phyloP scores from a whole-genome alignment of 768 basidiomycete species.

The Lactarius trivialis region DNA sequence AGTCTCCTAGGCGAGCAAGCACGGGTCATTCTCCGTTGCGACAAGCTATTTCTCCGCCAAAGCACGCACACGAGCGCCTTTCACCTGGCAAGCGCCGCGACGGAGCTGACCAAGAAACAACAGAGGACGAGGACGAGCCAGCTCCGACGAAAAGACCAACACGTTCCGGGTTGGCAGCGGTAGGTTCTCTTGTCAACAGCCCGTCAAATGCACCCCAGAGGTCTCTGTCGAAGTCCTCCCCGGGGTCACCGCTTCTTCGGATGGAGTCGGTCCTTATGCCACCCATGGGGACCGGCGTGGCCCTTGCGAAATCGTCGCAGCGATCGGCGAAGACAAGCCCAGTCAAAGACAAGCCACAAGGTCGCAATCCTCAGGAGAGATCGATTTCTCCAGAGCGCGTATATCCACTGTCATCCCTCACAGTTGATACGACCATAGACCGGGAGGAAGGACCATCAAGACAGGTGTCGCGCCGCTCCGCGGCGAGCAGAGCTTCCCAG shows the following conservation, averaged over 20 bases:
- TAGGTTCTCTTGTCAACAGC: not conserved
- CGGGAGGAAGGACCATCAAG: conserved; percentile 17
- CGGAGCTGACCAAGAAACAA: conserved; percentile 4
- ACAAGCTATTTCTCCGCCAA: not conserved
- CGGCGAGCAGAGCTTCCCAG: conserved; percentile 44
- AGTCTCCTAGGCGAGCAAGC: not conserved
- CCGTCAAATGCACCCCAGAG: conserved; percentile 6
- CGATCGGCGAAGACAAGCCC: conserved; percentile 9
- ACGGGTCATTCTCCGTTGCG: not conserved
- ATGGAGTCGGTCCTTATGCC: conserved; percentile 20
- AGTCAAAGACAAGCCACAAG: conserved; percentile 5
- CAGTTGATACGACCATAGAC: conserved; percentile 24
- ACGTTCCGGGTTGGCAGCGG: not conserved
- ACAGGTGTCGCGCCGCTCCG: conserved; percentile 39
- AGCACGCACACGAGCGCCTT: not conserved
- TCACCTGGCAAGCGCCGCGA: not conserved
- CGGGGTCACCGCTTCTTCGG: conserved; percentile 4
- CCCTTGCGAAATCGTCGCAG: not conserved
- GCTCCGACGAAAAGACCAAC: conserved; percentile 20
- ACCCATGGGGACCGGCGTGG: conserved; percentile 12
- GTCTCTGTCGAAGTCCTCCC: conserved; percentile 5
- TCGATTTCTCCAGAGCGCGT: not conserved
- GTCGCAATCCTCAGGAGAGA: not conserved
- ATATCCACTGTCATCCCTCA: conserved; percentile 10
- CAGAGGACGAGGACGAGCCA: not conserved